Evolutionary conservation across 176 grass and related monocot species (phyloP).

Genomic region (Rhynchospora pubera): DNA sequence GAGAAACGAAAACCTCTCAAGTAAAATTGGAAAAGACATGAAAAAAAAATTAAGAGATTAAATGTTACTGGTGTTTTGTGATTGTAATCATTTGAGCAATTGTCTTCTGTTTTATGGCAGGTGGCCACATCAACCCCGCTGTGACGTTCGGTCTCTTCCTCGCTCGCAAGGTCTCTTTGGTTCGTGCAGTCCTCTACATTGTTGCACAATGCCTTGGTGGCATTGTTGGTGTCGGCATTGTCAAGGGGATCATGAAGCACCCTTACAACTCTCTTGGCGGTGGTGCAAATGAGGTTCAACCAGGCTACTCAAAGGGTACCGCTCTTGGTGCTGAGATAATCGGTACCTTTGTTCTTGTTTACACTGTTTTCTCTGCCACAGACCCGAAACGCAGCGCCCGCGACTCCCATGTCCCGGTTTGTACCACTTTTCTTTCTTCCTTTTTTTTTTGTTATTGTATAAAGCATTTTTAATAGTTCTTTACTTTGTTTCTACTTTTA

Average conservation of each 20-base stretch:
- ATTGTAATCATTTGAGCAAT: not conserved
- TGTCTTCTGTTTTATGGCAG: not conserved
- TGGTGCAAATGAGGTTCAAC: not conserved
- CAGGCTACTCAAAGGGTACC: conserved; percentile 9
- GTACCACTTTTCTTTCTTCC: not conserved
- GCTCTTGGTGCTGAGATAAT: conserved; percentile 26
- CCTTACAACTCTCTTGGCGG: not conserved
- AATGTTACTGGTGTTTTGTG: no score
- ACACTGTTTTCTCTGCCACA: conserved; percentile 18
- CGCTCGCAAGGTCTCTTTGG: conserved; percentile 17
- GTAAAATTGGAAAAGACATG: no score
- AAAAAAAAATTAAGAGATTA: no score
- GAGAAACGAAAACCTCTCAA: no score
- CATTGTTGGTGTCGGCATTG: conserved; percentile 16
- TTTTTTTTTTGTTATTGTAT: no score
- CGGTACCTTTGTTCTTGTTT: conserved; percentile 23
- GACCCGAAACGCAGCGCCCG: conserved; percentile 16
- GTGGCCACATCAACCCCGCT: conserved; percentile 23
- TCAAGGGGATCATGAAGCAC: conserved; percentile 25
- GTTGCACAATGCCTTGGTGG: conserved; percentile 20
- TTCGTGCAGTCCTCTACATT: conserved; percentile 17
- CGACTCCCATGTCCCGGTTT: conserved; percentile 22
- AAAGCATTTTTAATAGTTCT: not conserved
- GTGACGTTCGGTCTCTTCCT: conserved; percentile 25
- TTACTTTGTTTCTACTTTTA: not conserved